These are phyloP conservation scores for Tricholoma flavovirens DNA, from an alignment of 768 basidiomycete species.

Conservation along the genomic window DNA sequence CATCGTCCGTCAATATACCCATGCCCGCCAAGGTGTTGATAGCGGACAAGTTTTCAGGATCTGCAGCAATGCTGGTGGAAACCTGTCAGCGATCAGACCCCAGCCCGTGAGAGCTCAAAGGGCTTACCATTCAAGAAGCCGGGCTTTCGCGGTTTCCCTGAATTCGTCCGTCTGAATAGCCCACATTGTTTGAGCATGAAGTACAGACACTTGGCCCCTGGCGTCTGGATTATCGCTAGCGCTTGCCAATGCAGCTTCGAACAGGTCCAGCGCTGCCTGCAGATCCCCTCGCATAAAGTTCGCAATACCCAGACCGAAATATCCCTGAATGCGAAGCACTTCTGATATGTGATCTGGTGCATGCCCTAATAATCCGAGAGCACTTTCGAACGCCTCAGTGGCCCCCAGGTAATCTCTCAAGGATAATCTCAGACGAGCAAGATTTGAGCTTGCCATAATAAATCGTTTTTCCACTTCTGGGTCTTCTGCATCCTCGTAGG, in stretches of 20 bases:
- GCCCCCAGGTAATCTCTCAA: slow-evolving; percentile 53
- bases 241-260: slow-evolving; percentile 62
- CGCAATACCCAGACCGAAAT: slow-evolving; percentile 70
- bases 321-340: slow-evolving; percentile 53
- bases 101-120: not conserved
- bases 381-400: slow-evolving; percentile 65
- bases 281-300: slow-evolving; percentile 60
- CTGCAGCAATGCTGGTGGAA: slow-evolving; percentile 57
- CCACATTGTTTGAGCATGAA: slow-evolving; percentile 88
- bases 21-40: slow-evolving; percentile 86
- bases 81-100: not conserved
- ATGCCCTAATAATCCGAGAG: slow-evolving; percentile 60
- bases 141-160: slow-evolving; percentile 68
- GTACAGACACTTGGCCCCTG: slow-evolving; percentile 64
- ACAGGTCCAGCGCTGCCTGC: slow-evolving; percentile 53
- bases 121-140: slow-evolving; percentile 76
- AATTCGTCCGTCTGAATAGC: slow-evolving; percentile 70
- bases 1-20: slow-evolving; percentile 77
- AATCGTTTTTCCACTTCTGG: slow-evolving; percentile 71
- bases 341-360: slow-evolving; percentile 30
- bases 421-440: slow-evolving; percentile 72
- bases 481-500: slow-evolving; percentile 87
- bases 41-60: slow-evolving; percentile 74
- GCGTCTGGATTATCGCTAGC: slow-evolving; percentile 43
- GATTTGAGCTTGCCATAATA: slow-evolving; percentile 73